Percentiles rank a stretch among this genome's conserved stretches.
Conservation (phyloP, 139 green algal genomes). For the Asterochloris erici region DNA sequence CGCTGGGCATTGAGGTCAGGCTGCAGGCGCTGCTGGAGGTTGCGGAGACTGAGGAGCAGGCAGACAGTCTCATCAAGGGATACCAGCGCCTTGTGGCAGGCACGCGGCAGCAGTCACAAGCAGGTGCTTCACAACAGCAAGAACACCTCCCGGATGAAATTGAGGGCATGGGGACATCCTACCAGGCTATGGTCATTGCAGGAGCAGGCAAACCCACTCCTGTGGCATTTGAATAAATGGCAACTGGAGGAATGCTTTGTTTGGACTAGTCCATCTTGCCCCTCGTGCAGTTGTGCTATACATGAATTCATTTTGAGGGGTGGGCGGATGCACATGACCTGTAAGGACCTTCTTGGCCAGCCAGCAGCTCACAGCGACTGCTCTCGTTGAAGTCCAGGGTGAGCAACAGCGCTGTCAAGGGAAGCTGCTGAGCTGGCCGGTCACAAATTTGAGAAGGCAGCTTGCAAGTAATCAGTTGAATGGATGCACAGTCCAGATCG, state of each 20-base stretch:
- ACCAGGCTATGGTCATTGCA: constrained; percentile 26
- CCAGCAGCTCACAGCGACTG: no score
- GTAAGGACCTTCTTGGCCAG: no score
- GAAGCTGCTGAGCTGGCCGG: no score
- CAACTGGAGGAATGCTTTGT: background rate
- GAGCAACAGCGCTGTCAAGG: no score
- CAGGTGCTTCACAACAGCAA: background rate
- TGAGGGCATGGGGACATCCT: constrained; percentile 19
- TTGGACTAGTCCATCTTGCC: no score
- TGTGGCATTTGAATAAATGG: background rate
- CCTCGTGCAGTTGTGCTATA: no score
- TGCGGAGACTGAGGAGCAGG: constrained; percentile 2
- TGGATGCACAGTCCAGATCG: no score
- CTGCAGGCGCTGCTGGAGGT: constrained; percentile 47
- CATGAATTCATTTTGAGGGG: no score
- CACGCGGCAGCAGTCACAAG: background rate
- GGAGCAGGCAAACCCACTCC: background rate
- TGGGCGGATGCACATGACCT: no score
- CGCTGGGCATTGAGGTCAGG: constrained; percentile 67
- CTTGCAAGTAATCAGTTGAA: no score
- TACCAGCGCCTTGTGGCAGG: constrained; percentile 24
- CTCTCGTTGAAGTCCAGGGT: no score
- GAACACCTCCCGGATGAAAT: background rate
- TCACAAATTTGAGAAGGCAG: no score
- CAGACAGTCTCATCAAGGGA: constrained; percentile 15